Conservation (phyloP, 441 rosid genomes). For the Omphalea diandra region DNA sequence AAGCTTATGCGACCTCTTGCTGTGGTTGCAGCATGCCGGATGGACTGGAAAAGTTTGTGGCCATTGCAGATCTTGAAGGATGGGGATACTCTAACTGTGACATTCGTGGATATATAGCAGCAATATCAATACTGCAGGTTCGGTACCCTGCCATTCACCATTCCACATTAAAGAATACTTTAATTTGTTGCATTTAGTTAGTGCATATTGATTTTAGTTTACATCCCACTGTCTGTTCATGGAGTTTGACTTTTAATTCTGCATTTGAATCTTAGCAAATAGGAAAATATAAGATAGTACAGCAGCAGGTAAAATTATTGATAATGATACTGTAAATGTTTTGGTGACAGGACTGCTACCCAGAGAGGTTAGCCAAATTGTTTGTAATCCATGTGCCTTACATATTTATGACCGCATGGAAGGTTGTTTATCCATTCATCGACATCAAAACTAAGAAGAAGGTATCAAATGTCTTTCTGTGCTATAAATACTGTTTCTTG, state of each 20-base stretch:
- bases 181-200: background rate
- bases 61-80: conserved; percentile 72
- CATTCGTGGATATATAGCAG: conserved; percentile 66
- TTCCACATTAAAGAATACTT: background rate
- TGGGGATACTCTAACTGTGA: conserved; percentile 88
- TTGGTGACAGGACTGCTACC: conserved; percentile 72
- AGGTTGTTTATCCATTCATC: conserved; percentile 70
- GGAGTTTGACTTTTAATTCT: background rate
- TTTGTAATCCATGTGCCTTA: conserved; percentile 68
- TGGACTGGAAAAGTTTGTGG: conserved; percentile 72
- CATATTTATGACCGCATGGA: conserved; percentile 89
- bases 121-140: conserved; percentile 81
- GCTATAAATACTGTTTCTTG: background rate
- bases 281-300: background rate
- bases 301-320: background rate
- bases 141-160: conserved; percentile 3
- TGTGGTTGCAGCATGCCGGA: conserved; percentile 58
- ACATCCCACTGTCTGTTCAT: background rate
- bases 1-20: conserved; percentile 15
- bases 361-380: conserved; percentile 84
- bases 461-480: conserved; percentile 35
- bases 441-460: conserved; percentile 80
- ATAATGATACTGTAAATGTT: conserved; percentile 1
- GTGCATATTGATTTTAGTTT: background rate
- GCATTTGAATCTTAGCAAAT: background rate